Evolutionary conservation across 2,329 filamentous ascomycete genomes (phyloP), one percentile per base, ranked within the genome.

Genomic region (Pseudovirgaria hyperparasitica): DNA sequence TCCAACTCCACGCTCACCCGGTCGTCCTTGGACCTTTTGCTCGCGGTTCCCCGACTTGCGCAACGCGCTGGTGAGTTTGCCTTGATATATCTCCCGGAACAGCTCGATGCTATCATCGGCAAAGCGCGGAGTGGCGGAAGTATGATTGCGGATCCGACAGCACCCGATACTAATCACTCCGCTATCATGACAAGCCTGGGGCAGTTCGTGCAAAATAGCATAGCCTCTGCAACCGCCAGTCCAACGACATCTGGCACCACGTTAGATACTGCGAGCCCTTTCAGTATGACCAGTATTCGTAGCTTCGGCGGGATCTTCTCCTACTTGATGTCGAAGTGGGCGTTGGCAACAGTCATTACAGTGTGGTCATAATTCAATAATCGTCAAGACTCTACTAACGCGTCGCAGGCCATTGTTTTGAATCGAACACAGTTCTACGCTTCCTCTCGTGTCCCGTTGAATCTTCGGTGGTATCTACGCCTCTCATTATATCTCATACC

Each of bases 401-500:
- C 11, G 13, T 6, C 27, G 14, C 34, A 76, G 71, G 84, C 84
- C 13, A 71, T 96, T 32, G 60, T 94, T 31, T 63, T 96, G 14
- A 96, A 96, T 50, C 74, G 90, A 31, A 92, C 90, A 5, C 77
- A 86, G 32, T 90, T 96, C 41, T 96, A 93, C 54, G 87, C 85
- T 22, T 87, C 86, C 0, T 87, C 84, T 9, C 69, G 90, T 35
- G 71, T 86, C 28, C 74, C 81, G 28, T 62, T 94, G n/a, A 68
- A 70, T 7, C 63, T 96, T 3, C 87, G 82, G 73, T 68, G 74
- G 19, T 29, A 45, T 69, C 26, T 52, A 13, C 46, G 50, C 19
- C 25, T 52, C 27, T 37, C 41, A 6, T 40, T 54, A 12, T 52
- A 54, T 36, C 35, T 52, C 13, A 32, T 39, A 15, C 50, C 50